Conservation (phyloP, 495 filamentous ascomycete genomes). For the Trichoderma erinaceum region DNA sequence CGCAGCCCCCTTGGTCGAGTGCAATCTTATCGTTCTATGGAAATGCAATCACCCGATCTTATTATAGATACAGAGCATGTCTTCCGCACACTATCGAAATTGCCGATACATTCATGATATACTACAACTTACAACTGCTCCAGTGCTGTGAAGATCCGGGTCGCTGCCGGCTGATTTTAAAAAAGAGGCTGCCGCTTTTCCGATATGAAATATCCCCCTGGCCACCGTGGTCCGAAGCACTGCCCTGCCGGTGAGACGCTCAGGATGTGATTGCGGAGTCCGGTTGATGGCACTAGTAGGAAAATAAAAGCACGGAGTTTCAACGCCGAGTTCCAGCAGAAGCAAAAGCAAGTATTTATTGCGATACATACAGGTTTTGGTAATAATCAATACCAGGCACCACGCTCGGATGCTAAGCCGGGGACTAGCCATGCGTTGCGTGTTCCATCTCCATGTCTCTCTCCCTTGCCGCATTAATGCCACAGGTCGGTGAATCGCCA, state of each 20-base stretch:
- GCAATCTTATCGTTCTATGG: not conserved
- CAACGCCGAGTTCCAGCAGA: not conserved
- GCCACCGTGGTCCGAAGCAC: slow-evolving; percentile 1
- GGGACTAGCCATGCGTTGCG: not conserved
- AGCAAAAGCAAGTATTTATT: not conserved
- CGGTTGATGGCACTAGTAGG: not conserved
- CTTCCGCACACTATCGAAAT: not conserved
- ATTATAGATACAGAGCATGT: not conserved
- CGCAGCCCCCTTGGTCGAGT: not conserved
- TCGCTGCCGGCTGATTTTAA: not conserved
- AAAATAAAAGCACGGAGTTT: not conserved
- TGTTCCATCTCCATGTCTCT: slow-evolving; percentile 3
- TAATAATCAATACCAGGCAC: not conserved
- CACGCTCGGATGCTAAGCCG: slow-evolving; percentile 11
- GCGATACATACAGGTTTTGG: too few relatives aligned
- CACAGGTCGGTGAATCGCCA: slow-evolving; percentile 6
- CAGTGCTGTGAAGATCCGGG: slow-evolving; percentile 1
- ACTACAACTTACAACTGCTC: not conserved
- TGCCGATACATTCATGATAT: not conserved
- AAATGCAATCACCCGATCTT: not conserved
- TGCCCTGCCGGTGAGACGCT: not conserved
- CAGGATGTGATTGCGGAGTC: not conserved
- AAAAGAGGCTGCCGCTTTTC: not conserved
- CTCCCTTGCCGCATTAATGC: not conserved
- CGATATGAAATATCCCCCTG: not conserved